Base-by-base conservation (phyloP, 2,329 filamentous ascomycete species). In the Pseudocercospora cruenta region DNA sequence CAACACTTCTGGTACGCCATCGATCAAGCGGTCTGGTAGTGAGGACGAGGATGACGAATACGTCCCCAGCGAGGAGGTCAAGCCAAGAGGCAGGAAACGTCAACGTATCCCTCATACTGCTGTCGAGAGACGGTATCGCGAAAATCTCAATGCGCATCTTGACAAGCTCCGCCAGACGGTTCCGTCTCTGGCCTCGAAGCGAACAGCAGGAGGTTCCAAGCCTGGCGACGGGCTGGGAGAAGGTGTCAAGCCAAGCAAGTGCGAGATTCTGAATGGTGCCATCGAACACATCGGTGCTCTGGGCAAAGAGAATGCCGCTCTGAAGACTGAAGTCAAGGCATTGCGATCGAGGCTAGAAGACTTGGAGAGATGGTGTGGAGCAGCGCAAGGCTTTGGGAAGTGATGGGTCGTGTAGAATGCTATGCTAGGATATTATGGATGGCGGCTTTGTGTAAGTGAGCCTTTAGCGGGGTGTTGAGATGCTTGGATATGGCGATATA, bases 61-160 rank as follows among this genome's bases (percentile, higher is more conserved):
- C 67, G 64, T 72, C 6, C 71, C 72, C 21, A 63, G 43, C 26
- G 69, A 67, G 26, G 63, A 58, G 6, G n/a, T 33, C 45, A 71
- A 70, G 53, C 64, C 62, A 16, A 70, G 76, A 54, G 73, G 72
- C 66, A 64, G 75, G 28, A 76, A 75, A 58, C 75, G 76, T 4
- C 74, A 76, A 60, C 76, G 76, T 57, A 77, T 78, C 54, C 76
- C 76, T 6, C 77, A 79, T 62, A 78, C 77, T 4, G 76, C 77
- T 2, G 73, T 75, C 31, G 76, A 78, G 65, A 72, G 76, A 33
- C 72, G 77, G 53, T 79, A 79, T 67, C 70, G 77, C 9, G 77
- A 79, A 65, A 78, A 78, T 49, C 71, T 79, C 26, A 78, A 78
- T 58, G 69, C 73, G 8, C 76, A 78, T 60, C 71, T 79, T 28